These are phyloP conservation scores for Calocybe indica DNA, from an alignment of 768 basidiomycete genomes.

Conservation along the genomic window DNA sequence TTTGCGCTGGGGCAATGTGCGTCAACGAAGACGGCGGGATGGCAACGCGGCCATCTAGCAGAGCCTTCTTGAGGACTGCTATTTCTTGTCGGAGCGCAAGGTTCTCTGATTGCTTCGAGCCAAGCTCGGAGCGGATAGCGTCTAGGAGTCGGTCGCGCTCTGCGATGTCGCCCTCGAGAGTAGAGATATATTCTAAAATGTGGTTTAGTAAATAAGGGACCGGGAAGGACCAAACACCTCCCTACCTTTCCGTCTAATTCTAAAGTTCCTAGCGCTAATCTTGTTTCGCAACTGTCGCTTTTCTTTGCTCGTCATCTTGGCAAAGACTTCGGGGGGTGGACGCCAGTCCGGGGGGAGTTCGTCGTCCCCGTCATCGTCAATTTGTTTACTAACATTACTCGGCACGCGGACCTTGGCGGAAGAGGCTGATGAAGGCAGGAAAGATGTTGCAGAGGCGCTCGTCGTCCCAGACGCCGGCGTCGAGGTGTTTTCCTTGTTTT, in stretches of 20 bases:
- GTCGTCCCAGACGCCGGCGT: slow-evolving; percentile 14
- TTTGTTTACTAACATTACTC: slow-evolving; percentile 10
- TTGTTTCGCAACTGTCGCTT: slow-evolving; percentile 96
- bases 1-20: too few species aligned
- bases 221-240: slow-evolving; percentile 10
- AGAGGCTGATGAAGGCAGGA: slow-evolving; percentile 12
- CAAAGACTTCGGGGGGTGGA: slow-evolving; percentile 87
- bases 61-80: slow-evolving; percentile 62
- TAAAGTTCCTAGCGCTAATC: slow-evolving; percentile 92
- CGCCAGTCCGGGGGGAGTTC: slow-evolving; percentile 75
- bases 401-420: slow-evolving; percentile 9
- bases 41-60: slow-evolving; percentile 62
- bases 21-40: not conserved
- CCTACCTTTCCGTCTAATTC: slow-evolving; percentile 88
- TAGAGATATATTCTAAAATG: slow-evolving; percentile 81
- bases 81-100: slow-evolving; percentile 77
- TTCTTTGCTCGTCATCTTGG: slow-evolving; percentile 93
- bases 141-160: slow-evolving; percentile 89
- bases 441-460: slow-evolving; percentile 14
- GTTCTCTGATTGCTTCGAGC: slow-evolving; percentile 76
- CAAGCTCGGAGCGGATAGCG: slow-evolving; percentile 79
- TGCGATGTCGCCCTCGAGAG: slow-evolving; percentile 89
- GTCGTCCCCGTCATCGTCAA: slow-evolving; percentile 36
- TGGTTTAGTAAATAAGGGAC: slow-evolving; percentile 5
- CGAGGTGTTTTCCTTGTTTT: slow-evolving; percentile 31